Conservation (phyloP, 495 filamentous ascomycete species). For the Xylaria castorea region DNA sequence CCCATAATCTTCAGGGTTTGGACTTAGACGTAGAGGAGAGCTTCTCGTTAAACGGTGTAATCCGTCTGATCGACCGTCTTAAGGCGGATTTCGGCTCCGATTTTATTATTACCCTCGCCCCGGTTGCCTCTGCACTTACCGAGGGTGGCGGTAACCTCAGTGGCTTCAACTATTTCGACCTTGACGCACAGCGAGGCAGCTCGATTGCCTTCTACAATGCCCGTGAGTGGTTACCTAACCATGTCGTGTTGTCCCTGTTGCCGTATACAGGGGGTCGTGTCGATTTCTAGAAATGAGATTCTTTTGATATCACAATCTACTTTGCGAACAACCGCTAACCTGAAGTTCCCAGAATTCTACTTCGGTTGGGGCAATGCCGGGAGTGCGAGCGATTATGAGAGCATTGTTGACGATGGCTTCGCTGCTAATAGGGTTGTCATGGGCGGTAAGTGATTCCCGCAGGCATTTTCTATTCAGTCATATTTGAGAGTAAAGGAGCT, state of each 20-base stretch:
- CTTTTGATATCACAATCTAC: neutral
- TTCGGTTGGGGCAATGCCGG: constrained; percentile 74
- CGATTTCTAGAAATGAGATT: neutral
- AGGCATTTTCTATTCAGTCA: neutral
- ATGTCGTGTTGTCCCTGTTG: neutral
- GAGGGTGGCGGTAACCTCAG: constrained; percentile 64
- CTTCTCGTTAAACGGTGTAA: constrained; percentile 74
- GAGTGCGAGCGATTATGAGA: constrained; percentile 68
- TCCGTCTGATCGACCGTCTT: constrained; percentile 76
- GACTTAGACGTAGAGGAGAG: constrained; percentile 86
- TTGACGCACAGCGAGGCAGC: constrained; percentile 69
- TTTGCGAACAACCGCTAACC: constrained; percentile 1
- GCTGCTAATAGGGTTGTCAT: constrained; percentile 68
- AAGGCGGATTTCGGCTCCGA: constrained; percentile 71
- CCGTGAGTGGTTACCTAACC: constrained; percentile 14
- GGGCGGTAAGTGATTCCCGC: constrained; percentile 47
- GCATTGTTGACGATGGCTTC: constrained; percentile 69
- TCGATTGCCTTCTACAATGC: constrained; percentile 81
- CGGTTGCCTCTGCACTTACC: constrained; percentile 74
- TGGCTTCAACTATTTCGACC: constrained; percentile 75
- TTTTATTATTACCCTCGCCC: constrained; percentile 80
- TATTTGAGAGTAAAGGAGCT: neutral
- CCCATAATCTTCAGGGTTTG: constrained; percentile 69
- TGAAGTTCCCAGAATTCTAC: constrained; percentile 70
- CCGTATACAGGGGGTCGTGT: neutral